Evolutionary conservation across 176 grass and related monocot species (phyloP).

Genomic region (Eleusine indica): DNA sequence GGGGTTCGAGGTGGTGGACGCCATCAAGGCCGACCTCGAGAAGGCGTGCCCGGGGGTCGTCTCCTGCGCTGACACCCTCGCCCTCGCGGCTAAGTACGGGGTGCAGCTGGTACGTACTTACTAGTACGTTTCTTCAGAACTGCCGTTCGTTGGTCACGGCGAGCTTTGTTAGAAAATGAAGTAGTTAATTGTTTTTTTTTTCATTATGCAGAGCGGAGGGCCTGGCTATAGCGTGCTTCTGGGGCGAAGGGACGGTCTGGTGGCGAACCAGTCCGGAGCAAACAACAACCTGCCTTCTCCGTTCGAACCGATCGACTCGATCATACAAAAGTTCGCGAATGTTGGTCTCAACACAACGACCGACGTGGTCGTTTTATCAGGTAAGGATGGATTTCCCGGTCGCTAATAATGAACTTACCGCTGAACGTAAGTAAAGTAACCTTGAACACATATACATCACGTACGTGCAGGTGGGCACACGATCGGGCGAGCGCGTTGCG

Average conservation of each 20-base stretch:
- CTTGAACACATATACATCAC: background rate
- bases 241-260: constrained; percentile 67
- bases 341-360: constrained; percentile 64
- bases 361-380: constrained; percentile 81
- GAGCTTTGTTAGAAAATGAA: too few relatives aligned
- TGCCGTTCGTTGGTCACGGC: too few relatives aligned
- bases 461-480: constrained; percentile 64
- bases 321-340: constrained; percentile 40
- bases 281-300: constrained; percentile 63
- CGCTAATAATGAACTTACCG: too few relatives aligned
- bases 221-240: constrained; percentile 56
- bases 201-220: constrained; percentile 54
- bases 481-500: constrained; percentile 69
- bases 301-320: constrained; percentile 30
- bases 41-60: constrained; percentile 55
- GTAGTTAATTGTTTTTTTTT: background rate
- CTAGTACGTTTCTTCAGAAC: background rate
- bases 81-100: constrained; percentile 62
- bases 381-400: background rate
- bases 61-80: constrained; percentile 75
- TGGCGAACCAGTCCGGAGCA: constrained; percentile 71
- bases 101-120: constrained; percentile 49
- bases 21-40: constrained; percentile 81
- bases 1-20: constrained; percentile 73
- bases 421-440: background rate